phyloP scores from a whole-genome alignment of 208 protist species.

The Naegleria gruberi region DNA sequence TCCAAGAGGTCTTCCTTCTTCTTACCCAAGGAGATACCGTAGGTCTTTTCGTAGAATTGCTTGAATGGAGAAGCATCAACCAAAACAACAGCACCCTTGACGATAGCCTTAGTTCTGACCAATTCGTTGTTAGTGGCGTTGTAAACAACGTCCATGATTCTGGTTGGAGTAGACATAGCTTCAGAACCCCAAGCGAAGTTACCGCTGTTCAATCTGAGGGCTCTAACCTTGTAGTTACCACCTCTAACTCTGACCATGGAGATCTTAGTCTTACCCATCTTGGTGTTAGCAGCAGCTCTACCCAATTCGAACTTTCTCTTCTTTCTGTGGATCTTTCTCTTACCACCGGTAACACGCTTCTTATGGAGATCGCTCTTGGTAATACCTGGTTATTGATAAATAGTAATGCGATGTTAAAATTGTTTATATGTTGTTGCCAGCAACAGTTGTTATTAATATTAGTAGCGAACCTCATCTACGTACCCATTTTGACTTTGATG shows the following conservation, averaged over 20 bases:
- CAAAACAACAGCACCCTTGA: constrained; percentile 94
- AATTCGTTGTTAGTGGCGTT: constrained; percentile 99
- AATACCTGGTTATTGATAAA: constrained; percentile 75
- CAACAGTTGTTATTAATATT: no score
- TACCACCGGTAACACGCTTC: constrained; percentile 92
- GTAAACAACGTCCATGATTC: constrained; percentile 98
- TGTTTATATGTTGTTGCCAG: background rate
- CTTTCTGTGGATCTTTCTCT: constrained; percentile 77
- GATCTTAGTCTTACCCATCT: constrained; percentile 79
- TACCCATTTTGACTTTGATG: background rate
- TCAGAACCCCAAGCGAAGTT: constrained; percentile 95
- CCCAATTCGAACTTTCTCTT: constrained; percentile 94
- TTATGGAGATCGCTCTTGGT: constrained; percentile 94
- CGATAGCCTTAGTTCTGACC: constrained; percentile 98
- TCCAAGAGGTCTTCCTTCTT: constrained; percentile 55
- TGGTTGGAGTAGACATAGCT: constrained; percentile 68
- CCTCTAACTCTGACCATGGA: constrained; percentile 86
- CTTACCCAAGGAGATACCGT: constrained; percentile 84
- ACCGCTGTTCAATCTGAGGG: constrained; percentile 93
- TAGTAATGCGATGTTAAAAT: background rate
- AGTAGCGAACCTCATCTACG: no score
- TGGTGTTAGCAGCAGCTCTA: constrained; percentile 91
- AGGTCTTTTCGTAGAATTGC: constrained; percentile 96
- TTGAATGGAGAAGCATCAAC: constrained; percentile 96
- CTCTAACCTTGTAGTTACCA: constrained; percentile 96